Percentiles rank a stretch among this genome's conserved stretches.
phyloP scores from a whole-genome alignment of 2,329 filamentous ascomycete species.

The Bipolaris sorokiniana region DNA sequence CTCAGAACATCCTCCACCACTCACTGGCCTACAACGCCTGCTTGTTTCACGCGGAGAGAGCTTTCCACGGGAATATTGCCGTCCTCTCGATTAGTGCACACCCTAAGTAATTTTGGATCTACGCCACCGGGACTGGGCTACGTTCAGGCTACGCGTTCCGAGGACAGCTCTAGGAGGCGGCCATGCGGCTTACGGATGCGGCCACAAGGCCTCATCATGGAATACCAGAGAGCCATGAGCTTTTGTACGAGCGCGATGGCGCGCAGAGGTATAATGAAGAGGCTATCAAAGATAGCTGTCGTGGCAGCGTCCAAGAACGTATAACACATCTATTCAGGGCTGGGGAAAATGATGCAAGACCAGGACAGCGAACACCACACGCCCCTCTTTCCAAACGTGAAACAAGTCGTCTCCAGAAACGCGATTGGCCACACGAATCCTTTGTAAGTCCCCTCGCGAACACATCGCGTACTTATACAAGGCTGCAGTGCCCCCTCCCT shows the following conservation, averaged over 20 bases:
- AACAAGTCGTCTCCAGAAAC: slow-evolving; percentile 43
- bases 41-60: slow-evolving; percentile 43
- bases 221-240: slow-evolving; percentile 35
- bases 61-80: slow-evolving; percentile 27
- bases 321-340: slow-evolving; percentile 41
- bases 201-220: slow-evolving; percentile 32
- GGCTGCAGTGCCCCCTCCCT: slow-evolving; percentile 23
- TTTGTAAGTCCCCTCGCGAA: slow-evolving; percentile 38
- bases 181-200: slow-evolving; percentile 34
- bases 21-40: slow-evolving; percentile 36
- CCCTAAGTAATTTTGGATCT: slow-evolving; percentile 31
- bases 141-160: slow-evolving; percentile 36
- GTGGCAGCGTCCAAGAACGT: slow-evolving; percentile 29
- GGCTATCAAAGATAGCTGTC: slow-evolving; percentile 29
- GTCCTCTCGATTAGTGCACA: slow-evolving; percentile 31
- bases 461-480: slow-evolving; percentile 41
- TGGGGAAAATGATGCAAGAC: slow-evolving; percentile 27
- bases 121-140: slow-evolving; percentile 34
- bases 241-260: slow-evolving; percentile 25
- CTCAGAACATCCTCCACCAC: slow-evolving; percentile 31
- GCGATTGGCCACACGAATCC: slow-evolving; percentile 38
- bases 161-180: slow-evolving; percentile 26
- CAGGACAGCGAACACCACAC: slow-evolving; percentile 38
- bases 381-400: slow-evolving; percentile 42
- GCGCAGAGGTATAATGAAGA: slow-evolving; percentile 26